A percentile compares a stretch with the other conserved stretches of the same genome.
These are phyloP conservation scores for Claviceps pazoutovae DNA, from an alignment of 2,329 filamentous ascomycete genomes.

Conservation along the genomic window DNA sequence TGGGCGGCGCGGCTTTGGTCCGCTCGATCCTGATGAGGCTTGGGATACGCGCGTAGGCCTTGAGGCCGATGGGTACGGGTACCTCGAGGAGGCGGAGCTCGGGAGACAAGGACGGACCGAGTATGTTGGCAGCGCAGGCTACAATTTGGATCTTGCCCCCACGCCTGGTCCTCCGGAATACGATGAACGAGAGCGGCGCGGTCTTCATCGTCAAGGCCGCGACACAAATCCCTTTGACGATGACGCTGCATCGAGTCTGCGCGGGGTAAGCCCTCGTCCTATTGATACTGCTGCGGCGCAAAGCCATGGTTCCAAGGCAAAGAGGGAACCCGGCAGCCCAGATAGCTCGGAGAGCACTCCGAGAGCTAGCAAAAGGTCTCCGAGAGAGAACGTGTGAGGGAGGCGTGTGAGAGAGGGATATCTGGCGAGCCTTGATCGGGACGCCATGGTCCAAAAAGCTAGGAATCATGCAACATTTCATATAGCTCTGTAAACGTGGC, in stretches of 20 bases:
- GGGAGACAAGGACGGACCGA: conserved; percentile 28
- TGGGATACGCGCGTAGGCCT: conserved; percentile 72
- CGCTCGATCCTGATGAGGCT: conserved; percentile 69
- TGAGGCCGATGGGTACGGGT: conserved; percentile 54
- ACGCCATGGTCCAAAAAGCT: too few species aligned
- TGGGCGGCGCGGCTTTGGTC: conserved; percentile 44
- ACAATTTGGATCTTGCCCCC: conserved; percentile 34
- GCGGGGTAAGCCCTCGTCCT: conserved; percentile 67
- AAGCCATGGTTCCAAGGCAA: conserved; percentile 13
- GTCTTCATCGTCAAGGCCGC: conserved; percentile 20
- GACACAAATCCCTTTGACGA: conserved; percentile 61
- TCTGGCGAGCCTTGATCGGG: neutral
- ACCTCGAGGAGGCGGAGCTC: conserved; percentile 67
- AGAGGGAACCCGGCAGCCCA: conserved; percentile 16
- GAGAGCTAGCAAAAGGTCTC: conserved; percentile 51
- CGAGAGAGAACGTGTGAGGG: conserved; percentile 52
- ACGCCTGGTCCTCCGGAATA: conserved; percentile 18
- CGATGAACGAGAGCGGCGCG: conserved; percentile 18
- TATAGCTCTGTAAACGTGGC: too few species aligned
- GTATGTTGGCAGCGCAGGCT: conserved; percentile 25
- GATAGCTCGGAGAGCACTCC: conserved; percentile 33
- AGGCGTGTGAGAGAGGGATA: neutral
- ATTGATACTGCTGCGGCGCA: conserved; percentile 34
- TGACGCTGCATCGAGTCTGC: conserved; percentile 46
- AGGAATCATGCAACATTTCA: neutral